These are phyloP conservation scores for Forsythia viridissima DNA, from an alignment of 257 asterid species.

Conservation along the genomic window DNA sequence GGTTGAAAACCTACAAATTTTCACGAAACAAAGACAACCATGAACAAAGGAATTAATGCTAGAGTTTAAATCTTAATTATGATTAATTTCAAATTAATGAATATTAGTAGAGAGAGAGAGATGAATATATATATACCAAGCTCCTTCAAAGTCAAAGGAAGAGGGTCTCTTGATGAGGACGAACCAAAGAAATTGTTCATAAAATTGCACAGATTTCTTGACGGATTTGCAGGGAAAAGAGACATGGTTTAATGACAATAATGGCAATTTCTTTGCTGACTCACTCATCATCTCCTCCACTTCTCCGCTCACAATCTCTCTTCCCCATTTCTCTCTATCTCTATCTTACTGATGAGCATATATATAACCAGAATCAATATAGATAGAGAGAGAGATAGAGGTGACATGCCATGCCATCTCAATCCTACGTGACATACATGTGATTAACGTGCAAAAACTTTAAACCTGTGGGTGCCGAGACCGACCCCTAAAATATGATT, in stretches of 20 bases:
- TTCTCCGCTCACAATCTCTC: background rate
- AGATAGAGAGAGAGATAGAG: too few relatives aligned
- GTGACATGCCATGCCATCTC: too few relatives aligned
- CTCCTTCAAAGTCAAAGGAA: constrained; percentile 37
- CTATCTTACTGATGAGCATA: too few relatives aligned
- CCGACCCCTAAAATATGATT: too few relatives aligned
- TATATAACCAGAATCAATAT: too few relatives aligned
- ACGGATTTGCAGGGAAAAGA: constrained; percentile 33
- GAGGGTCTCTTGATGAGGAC: constrained; percentile 36
- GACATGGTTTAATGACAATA: constrained; percentile 32
- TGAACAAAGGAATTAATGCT: too few relatives aligned
- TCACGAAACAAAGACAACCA: background rate
- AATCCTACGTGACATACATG: too few relatives aligned
- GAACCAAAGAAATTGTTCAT: constrained; percentile 34
- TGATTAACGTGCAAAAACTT: too few relatives aligned
- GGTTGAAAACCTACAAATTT: constrained; percentile 30
- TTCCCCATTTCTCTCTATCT: background rate
- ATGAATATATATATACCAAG: constrained; percentile 19
- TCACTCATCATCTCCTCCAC: background rate
- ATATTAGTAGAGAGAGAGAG: too few relatives aligned
- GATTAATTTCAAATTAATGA: too few relatives aligned
- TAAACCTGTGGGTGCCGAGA: too few relatives aligned
- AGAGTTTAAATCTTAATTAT: too few relatives aligned
- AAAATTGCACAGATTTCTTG: constrained; percentile 34
- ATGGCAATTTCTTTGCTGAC: background rate